Conservation (phyloP, 768 basidiomycete species). For the Asterophora lycoperdoides region DNA sequence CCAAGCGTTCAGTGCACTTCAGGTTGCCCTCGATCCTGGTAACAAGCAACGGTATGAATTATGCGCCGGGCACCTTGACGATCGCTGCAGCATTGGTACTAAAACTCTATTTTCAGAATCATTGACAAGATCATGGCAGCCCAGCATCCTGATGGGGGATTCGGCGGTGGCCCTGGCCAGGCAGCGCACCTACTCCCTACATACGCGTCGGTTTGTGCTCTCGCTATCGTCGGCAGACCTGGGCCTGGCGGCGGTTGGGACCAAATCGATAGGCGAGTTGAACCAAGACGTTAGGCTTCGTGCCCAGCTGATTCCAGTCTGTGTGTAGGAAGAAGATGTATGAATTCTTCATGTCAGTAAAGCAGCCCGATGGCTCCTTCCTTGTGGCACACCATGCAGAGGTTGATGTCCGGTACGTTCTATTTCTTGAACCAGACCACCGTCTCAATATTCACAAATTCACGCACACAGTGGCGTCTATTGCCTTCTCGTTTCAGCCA, state of each 20-base stretch:
- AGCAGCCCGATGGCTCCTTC: constrained; percentile 92
- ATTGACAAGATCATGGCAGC: constrained; percentile 77
- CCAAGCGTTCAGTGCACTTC: constrained; percentile 76
- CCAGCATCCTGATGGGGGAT: constrained; percentile 87
- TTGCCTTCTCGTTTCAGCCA: constrained; percentile 81
- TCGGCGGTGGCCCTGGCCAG: constrained; percentile 89
- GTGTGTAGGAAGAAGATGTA: constrained; percentile 67
- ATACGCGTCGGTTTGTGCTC: constrained; percentile 79
- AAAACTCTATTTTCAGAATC: constrained; percentile 39
- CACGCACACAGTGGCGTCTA: constrained; percentile 73
- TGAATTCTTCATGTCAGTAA: constrained; percentile 85
- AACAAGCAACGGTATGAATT: constrained; percentile 64
- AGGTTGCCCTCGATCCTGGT: constrained; percentile 71
- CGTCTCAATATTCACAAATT: not conserved
- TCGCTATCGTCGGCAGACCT: constrained; percentile 77
- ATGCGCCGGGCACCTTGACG: not conserved
- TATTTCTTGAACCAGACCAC: not conserved
- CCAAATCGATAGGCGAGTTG: constrained; percentile 68
- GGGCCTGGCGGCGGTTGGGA: constrained; percentile 82
- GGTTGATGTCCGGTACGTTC: constrained; percentile 82
- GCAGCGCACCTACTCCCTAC: constrained; percentile 84
- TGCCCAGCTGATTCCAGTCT: not conserved
- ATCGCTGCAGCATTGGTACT: not conserved
- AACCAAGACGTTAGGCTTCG: not conserved
- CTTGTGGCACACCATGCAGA: constrained; percentile 84